Conservation (phyloP, 805 yeast species). For the Kazachstania kunashirensis region DNA sequence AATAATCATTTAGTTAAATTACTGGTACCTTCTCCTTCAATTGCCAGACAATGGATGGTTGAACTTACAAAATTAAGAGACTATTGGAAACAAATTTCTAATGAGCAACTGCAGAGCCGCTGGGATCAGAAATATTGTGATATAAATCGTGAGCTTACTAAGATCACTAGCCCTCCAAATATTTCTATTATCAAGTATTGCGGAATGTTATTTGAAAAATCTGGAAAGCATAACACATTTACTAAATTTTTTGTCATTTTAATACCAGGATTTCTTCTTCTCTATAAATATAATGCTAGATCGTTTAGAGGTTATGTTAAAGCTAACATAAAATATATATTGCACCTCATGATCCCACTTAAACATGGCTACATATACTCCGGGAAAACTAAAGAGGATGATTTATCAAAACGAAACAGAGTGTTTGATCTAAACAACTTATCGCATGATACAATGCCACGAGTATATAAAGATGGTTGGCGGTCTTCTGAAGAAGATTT, state of each 20-base stretch:
- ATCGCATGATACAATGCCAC: constrained; percentile 56
- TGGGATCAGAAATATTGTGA: too few relatives aligned
- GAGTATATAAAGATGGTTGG: constrained; percentile 78
- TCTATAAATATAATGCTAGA: constrained; percentile 46
- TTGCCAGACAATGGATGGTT: constrained; percentile 60
- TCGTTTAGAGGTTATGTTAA: constrained; percentile 37
- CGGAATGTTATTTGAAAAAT: constrained; percentile 63
- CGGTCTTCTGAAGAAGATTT: constrained; percentile 66
- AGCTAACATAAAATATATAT: constrained; percentile 41
- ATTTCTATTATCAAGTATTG: constrained; percentile 33
- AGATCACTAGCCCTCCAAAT: too few relatives aligned
- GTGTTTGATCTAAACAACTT: constrained; percentile 37
- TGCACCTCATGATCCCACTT: constrained; percentile 51
- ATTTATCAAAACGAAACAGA: constrained; percentile 39
- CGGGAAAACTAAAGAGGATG: constrained; percentile 50
- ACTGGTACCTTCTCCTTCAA: constrained; percentile 41
- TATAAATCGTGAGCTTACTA: too few relatives aligned
- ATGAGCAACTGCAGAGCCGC: too few relatives aligned
- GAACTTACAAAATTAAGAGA: constrained; percentile 34
- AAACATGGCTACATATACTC: constrained; percentile 66
- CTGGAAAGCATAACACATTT: constrained; percentile 60
- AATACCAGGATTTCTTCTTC: constrained; percentile 57
- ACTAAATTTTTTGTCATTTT: constrained; percentile 50
- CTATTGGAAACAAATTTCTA: too few relatives aligned
- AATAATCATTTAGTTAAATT: too few relatives aligned